Conservation (phyloP, 306 rosid species). For the Malus sieversii region DNA sequence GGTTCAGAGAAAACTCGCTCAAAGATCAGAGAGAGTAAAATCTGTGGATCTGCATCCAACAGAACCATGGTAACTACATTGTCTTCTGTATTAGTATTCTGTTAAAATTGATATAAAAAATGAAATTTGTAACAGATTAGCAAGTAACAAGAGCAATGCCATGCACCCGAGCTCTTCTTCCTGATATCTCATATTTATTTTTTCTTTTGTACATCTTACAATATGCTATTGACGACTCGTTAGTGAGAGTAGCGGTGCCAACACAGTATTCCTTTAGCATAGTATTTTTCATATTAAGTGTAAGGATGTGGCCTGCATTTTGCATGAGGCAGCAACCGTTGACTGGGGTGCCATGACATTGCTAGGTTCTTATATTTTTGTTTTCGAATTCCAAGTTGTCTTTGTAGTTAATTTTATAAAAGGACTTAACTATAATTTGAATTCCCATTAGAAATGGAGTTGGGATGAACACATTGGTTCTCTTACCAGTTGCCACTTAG, state of each 20-base stretch:
- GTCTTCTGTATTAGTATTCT: neutral
- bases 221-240: neutral
- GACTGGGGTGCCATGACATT: neutral
- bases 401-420: neutral
- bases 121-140: neutral
- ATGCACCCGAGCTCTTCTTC: neutral
- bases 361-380: neutral
- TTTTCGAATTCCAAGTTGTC: neutral
- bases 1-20: constrained; percentile 55
- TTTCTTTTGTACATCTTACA: neutral
- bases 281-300: neutral
- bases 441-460: neutral
- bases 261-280: neutral
- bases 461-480: neutral
- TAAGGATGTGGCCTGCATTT: neutral
- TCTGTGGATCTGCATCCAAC: constrained; percentile 99
- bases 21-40: constrained; percentile 73
- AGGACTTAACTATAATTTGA: neutral
- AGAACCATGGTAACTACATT: constrained; percentile 81
- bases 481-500: neutral
- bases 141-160: neutral
- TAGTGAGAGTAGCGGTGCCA: neutral
- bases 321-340: neutral
- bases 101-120: neutral
- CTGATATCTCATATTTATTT: neutral